These are phyloP conservation scores for Rhynchosporium agropyri DNA, from an alignment of 2,329 filamentous ascomycete genomes.

Conservation along the genomic window DNA sequence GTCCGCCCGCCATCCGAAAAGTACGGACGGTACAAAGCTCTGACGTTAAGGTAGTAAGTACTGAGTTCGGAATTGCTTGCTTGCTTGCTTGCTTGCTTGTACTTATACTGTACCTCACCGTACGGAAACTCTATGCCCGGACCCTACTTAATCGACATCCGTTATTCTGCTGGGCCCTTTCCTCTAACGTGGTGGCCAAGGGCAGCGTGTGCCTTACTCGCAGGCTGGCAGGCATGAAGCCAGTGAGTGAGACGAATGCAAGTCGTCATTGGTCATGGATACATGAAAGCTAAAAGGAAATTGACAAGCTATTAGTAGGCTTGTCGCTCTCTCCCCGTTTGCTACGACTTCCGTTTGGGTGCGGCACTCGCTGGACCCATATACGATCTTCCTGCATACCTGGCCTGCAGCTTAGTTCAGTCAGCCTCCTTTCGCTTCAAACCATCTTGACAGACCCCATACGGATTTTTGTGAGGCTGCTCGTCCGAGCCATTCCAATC, in stretches of 20 bases:
- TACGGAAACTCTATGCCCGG: slow-evolving; percentile 8
- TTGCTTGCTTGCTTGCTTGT: neutral
- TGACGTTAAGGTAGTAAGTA: neutral
- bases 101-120: neutral
- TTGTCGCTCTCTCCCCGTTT: neutral
- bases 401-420: neutral
- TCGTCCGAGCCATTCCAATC: neutral
- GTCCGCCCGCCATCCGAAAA: no score
- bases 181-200: neutral
- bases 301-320: slow-evolving; percentile 10
- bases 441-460: neutral
- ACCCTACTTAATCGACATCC: neutral
- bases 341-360: neutral
- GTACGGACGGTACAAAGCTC: neutral
- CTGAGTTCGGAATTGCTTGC: neutral
- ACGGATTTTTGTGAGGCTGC: slow-evolving; percentile 7
- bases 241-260: slow-evolving; percentile 17
- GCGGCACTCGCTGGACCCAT: neutral
- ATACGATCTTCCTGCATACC: neutral
- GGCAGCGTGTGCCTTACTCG: neutral
- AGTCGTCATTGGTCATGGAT: slow-evolving; percentile 9
- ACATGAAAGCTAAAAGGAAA: slow-evolving; percentile 2
- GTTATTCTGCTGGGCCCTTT: neutral
- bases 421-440: neutral
- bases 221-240: slow-evolving; percentile 5